phyloP scores from a whole-genome alignment of 805 yeast genomes.

The Monosporozyma aquatica region DNA sequence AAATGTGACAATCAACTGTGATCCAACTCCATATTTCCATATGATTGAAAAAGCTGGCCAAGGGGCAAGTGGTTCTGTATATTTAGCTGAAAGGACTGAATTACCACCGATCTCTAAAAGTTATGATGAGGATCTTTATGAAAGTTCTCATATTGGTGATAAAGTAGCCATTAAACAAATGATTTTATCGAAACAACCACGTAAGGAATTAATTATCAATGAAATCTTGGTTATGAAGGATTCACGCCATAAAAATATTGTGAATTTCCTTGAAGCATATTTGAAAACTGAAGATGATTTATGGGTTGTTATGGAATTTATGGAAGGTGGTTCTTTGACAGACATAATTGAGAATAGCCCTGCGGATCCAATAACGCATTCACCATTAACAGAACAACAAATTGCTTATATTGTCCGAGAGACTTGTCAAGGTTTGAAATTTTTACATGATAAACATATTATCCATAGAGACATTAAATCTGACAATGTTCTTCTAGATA shows the following conservation, averaged over 20 bases:
- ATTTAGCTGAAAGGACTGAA: constrained; percentile 60
- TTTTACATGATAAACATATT: constrained; percentile 82
- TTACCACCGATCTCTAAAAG: constrained; percentile 21
- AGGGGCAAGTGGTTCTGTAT: constrained; percentile 97
- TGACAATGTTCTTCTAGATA: constrained; percentile 82
- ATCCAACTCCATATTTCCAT: constrained; percentile 77
- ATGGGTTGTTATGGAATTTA: constrained; percentile 99
- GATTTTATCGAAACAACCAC: constrained; percentile 82
- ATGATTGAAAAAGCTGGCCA: constrained; percentile 86
- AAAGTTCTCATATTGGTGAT: constrained; percentile 35
- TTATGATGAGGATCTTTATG: constrained; percentile 8
- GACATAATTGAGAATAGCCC: constrained; percentile 90
- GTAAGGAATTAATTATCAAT: constrained; percentile 90
- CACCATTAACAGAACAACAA: constrained; percentile 66
- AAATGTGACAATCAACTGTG: constrained; percentile 71
- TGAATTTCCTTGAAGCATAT: constrained; percentile 87
- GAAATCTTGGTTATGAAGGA: constrained; percentile 96
- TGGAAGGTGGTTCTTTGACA: constrained; percentile 98
- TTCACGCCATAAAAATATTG: constrained; percentile 88
- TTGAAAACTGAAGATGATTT: constrained; percentile 68
- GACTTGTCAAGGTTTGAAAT: constrained; percentile 83
- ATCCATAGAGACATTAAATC: constrained; percentile 96
- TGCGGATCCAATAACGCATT: constrained; percentile 29
- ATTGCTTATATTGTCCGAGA: constrained; percentile 87
- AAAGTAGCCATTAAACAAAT: constrained; percentile 95